Percentiles rank a stretch among this genome's conserved stretches.
phyloP scores from a whole-genome alignment of 2,329 filamentous ascomycete species.

The Triangularia verruculosa region DNA sequence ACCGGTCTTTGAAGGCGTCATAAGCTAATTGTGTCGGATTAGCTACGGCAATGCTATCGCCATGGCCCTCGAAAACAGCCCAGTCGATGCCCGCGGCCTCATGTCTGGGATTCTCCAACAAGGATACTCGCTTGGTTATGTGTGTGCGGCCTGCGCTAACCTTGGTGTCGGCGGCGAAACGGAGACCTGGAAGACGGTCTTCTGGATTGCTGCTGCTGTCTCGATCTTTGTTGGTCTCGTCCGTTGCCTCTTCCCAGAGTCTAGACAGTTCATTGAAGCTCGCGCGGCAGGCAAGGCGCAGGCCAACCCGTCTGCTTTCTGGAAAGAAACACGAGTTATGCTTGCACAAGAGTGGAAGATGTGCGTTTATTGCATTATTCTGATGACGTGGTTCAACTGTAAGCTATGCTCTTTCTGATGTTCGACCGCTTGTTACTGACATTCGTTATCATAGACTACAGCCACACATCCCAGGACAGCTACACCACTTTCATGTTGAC shows the following conservation, averaged over 20 bases:
- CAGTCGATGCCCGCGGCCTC: constrained; percentile 65
- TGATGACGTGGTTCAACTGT: constrained; percentile 65
- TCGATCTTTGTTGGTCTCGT: constrained; percentile 67
- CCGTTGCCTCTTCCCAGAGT: constrained; percentile 69
- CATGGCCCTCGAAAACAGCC: constrained; percentile 66
- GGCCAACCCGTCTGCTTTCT: constrained; percentile 54
- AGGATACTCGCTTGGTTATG: constrained; percentile 77
- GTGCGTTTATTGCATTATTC: constrained; percentile 71
- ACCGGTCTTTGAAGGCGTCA: neutral
- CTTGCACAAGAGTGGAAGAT: constrained; percentile 69
- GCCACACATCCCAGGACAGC: constrained; percentile 75
- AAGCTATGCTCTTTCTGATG: constrained; percentile 18
- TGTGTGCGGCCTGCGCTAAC: constrained; percentile 72
- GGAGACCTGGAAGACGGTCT: constrained; percentile 71
- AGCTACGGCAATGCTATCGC: constrained; percentile 72
- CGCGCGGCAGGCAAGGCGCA: constrained; percentile 56
- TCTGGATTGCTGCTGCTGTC: constrained; percentile 67
- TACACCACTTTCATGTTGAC: constrained; percentile 79
- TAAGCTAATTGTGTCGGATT: neutral
- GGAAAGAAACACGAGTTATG: constrained; percentile 67
- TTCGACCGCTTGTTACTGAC: neutral
- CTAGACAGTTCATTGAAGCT: constrained; percentile 69
- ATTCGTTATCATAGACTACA: constrained; percentile 62
- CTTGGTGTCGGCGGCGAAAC: constrained; percentile 64
- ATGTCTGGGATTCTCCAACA: constrained; percentile 82